Base-by-base conservation (phyloP, 805 yeast genomes). In the Saccharomycopsis guyanensis region DNA sequence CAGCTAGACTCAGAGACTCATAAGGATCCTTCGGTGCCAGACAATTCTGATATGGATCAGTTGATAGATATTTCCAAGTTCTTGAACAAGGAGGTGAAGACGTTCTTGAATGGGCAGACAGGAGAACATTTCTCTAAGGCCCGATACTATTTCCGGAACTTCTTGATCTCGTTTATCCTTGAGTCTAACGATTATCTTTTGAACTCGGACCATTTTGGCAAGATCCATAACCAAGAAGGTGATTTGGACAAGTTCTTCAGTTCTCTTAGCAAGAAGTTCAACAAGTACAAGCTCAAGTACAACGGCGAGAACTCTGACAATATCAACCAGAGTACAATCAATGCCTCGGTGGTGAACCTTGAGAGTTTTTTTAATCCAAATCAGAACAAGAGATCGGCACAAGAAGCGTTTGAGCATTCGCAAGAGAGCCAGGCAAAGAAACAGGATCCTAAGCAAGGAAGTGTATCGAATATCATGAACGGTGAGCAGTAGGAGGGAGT, bases 151-250 rank as follows among this genome's bases (percentile, higher is more conserved):
- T 50, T 50, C 44, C 39, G 37, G 25, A 43, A 42, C 24, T 50
- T 50, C 34, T 41, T 50, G 43, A 50, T 47, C 31, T 38, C 48
- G 3, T 50, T 47, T 35, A 43, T 39, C 13, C 38, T 37, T 5
- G 53, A 50, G 32, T 42, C 48, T 10, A 50, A 50, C 34, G 46
- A 47, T 15, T 12, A 41, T 5, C 25, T 50, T 13, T 15, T 50
- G 19, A 35, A 49, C 24, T 31, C 46, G 8, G 32, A 39, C 19
- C 31, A 39, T 13, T 42, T 46, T 40, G 29, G 29, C 12, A 23
- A 20, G 25, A 22, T 27, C 23, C 15, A 32, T 6, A 13, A 4
- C 12, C 16, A 20, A 25, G 29, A 32, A 13, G 3, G 27, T n/a
- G 39, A 39, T n/a, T 18, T 13, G 13, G 32, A 39, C n/a, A 20